These are phyloP conservation scores for Setomelanomma holmii DNA, from an alignment of 2,329 filamentous ascomycete genomes.

Conservation along the genomic window DNA sequence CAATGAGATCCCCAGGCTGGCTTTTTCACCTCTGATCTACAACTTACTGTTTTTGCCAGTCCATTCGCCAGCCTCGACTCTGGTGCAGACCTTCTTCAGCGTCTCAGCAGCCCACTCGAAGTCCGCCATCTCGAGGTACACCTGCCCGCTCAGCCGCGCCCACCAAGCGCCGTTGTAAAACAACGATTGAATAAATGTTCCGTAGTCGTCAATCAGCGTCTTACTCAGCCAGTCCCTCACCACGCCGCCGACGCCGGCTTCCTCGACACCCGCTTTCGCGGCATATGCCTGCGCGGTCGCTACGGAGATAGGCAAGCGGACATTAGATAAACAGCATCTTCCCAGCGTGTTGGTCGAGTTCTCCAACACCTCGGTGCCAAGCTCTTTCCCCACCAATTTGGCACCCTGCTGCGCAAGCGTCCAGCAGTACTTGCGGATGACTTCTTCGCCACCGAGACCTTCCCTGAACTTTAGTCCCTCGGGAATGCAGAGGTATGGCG, in stretches of 20 bases:
- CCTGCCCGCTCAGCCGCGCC: conserved; percentile 78
- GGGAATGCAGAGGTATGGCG: conserved; percentile 74
- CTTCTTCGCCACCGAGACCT: conserved; percentile 75
- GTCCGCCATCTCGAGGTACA: conserved; percentile 81
- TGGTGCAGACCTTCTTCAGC: conserved; percentile 64
- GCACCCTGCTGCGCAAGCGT: conserved; percentile 70
- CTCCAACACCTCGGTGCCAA: conserved; percentile 77
- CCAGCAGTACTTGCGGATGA: conserved; percentile 69
- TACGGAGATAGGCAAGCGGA: conserved; percentile 71
- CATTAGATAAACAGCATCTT: conserved; percentile 74
- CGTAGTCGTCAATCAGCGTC: conserved; percentile 62
- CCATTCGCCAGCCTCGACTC: conserved; percentile 57
- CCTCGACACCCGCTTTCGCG: conserved; percentile 20
- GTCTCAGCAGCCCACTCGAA: conserved; percentile 73
- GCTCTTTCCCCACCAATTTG: conserved; percentile 62
- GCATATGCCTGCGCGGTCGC: conserved; percentile 35
- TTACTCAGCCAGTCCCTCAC: conserved; percentile 53
- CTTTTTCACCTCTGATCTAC: neutral
- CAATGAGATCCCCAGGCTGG: neutral
- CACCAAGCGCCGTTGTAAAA: conserved; percentile 69
- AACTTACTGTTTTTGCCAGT: conserved; percentile 10
- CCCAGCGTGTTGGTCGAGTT: conserved; percentile 68
- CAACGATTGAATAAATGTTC: conserved; percentile 74
- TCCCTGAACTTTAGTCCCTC: conserved; percentile 75
- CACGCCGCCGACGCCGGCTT: conserved; percentile 23